phyloP scores from a whole-genome alignment of 1,139 yeast genomes.

The Protomyces inouyei region DNA sequence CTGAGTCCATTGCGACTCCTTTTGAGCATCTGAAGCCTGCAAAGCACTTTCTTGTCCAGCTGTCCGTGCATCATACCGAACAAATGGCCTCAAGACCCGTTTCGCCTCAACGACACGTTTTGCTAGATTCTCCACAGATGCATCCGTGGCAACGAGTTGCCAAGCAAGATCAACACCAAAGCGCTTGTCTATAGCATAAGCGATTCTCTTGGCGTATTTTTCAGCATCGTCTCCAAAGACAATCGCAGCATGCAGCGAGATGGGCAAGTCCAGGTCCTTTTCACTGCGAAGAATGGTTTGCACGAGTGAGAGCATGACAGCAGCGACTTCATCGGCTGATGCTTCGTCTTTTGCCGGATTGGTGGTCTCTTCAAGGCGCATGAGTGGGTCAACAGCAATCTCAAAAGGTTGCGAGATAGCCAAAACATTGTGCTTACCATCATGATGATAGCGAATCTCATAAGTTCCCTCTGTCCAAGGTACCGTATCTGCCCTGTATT shows the following conservation, averaged over 20 bases:
- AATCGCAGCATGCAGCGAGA: constrained; percentile 3
- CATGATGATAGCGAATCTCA: constrained; percentile 70
- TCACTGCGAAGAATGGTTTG: constrained; percentile 2
- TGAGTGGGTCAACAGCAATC: constrained; percentile 40
- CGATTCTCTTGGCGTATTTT: constrained; percentile 13
- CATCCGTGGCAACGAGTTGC: constrained; percentile 17
- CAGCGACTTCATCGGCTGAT: not conserved
- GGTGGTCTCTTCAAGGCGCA: not conserved
- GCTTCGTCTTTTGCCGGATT: not conserved
- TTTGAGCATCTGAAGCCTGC: not conserved
- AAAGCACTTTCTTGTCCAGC: not conserved
- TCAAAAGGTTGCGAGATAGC: constrained; percentile 69
- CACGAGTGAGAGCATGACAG: constrained; percentile 3
- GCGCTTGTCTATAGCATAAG: constrained; percentile 12
- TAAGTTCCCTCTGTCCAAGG: constrained; percentile 70
- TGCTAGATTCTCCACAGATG: constrained; percentile 9
- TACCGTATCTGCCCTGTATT: constrained; percentile 50
- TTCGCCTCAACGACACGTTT: constrained; percentile 5
- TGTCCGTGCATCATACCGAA: not conserved
- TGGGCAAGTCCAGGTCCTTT: not conserved
- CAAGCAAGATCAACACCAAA: constrained; percentile 20
- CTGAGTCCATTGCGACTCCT: not conserved
- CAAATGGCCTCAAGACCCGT: constrained; percentile 14
- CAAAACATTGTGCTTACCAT: constrained; percentile 66
- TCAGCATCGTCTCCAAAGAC: constrained; percentile 21